Evolutionary conservation across 106 monocot genomes (phyloP), one percentile per base, ranked within the genome.

Genomic region (Apostasia shenzhenica): DNA sequence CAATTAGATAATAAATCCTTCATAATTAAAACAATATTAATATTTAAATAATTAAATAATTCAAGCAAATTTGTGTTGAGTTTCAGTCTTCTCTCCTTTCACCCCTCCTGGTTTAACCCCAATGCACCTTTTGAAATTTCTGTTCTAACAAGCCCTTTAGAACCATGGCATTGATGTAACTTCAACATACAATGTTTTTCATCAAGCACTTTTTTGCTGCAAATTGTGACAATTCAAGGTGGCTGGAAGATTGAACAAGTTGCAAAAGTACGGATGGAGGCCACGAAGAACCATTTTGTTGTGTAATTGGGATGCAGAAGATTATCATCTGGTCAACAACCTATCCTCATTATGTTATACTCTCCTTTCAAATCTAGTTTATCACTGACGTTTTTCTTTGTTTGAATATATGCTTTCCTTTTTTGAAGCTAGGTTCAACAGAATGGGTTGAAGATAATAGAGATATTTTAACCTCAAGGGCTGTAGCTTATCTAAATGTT

Each of bases 241-340:
- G 68, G 85, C 90, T 73, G 69, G 81, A 70, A 90, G 90, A 58
- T 45, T 90, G 39, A 43, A 67, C 45, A 85, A 73, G 67, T 56
- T 90, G 67, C 85, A 81, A 83, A 90, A 86, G 69, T 76, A 65
- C 67, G 90, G 90, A 73, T 90, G 90, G 90, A 78, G 72, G 53
- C 90, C 85, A 81, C 71, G 90, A 26, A 70, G 90, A 63, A 86
- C 85, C 54, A 86, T 90, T 57, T 57, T 90, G 48, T 76, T 90
- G 41, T 90, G 90, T 71, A 90, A 81, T 68, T 90, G 90, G 90
- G 90, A 90, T 78, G 90, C 90, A 1, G 90, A 90, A 78, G 90
- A 90, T 73, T 90, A 86, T 83, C 82, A 83, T 41, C 72, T 90
- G 83, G 90, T 90, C 67, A 57, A 67, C 78, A 47, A 73, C 74